These are phyloP conservation scores for Aphanocladium album DNA, from an alignment of 2,329 filamentous ascomycete species.

Conservation along the genomic window DNA sequence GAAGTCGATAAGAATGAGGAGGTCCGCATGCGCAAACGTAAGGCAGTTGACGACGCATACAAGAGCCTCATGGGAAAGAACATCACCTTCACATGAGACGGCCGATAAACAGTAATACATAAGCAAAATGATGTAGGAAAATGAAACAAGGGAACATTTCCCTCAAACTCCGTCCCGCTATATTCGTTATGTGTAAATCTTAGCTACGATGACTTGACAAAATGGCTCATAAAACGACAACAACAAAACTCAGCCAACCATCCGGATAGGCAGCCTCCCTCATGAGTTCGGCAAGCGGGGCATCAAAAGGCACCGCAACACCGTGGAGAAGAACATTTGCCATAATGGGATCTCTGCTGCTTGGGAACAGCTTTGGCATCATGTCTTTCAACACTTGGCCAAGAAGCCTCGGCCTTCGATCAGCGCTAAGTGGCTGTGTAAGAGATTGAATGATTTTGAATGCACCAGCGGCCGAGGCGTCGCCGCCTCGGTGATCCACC, in stretches of 20 bases:
- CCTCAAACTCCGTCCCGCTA: not conserved
- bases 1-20: slow-evolving; percentile 38
- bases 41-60: slow-evolving; percentile 76
- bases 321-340: slow-evolving; percentile 85
- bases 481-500: slow-evolving; percentile 16
- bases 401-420: slow-evolving; percentile 47
- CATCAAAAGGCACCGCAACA: slow-evolving; percentile 71
- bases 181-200: not conserved
- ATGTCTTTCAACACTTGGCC: slow-evolving; percentile 71
- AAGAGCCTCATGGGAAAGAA: slow-evolving; percentile 67
- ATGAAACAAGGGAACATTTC: too few relatives aligned
- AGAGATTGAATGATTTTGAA: slow-evolving; percentile 74
- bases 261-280: slow-evolving; percentile 81
- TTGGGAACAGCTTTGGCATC: slow-evolving; percentile 81
- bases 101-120: too few relatives aligned
- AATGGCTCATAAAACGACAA: slow-evolving; percentile 58
- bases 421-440: slow-evolving; percentile 45
- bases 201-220: not conserved
- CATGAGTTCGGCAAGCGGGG: slow-evolving; percentile 77
- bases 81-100: slow-evolving; percentile 58
- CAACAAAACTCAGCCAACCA: slow-evolving; percentile 81
- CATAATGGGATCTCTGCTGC: slow-evolving; percentile 74
- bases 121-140: too few relatives aligned
- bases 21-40: slow-evolving; percentile 59
- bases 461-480: slow-evolving; percentile 35